Base-by-base conservation (phyloP, 495 filamentous ascomycete species). In the Aeminium ludgeri region DNA sequence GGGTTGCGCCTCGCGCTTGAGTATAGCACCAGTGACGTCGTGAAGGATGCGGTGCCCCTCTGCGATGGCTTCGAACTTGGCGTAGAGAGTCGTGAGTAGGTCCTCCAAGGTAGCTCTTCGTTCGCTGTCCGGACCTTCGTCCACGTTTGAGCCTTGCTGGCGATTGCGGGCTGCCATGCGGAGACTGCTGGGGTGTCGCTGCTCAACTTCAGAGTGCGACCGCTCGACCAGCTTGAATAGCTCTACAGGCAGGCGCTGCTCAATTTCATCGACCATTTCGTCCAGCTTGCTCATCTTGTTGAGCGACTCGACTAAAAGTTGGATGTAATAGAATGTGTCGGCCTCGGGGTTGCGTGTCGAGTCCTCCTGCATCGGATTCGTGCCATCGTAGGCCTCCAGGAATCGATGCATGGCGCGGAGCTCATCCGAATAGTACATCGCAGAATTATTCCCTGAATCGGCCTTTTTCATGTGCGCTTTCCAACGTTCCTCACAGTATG, bases 401-500 rank as follows among this genome's bases (percentile, higher is more conserved):
- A 93, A 84, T 25, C 66, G 54, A 55, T 86, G 80, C 28, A 97
- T 73, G 1, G 82, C 75, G 15, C 73, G 23, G 4, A 45, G 41
- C 8, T 45, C 42, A 30, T 48, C 39, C 1, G 8, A 6, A 16
- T 6, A 3, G 10, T 27, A 25, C 39, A 17, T 35, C 40, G 37
- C 6, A 4, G 42, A 34, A 34, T 31, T 27, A 20, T 50, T 37
- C 13, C 37, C 36, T 34, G 51, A 50, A n/a, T 48, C 34, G 30
- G 55, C 46, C 16, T 48, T 52, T 16, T 51, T 50, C 6, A 63
- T 34, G 45, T 82, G 65, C 34, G 70, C 67, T 54, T 89, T 92
- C 89, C 89, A 99, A 36, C 89, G 65, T 58, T 91, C 82, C 45
- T 91, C 82, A 58, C 86, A 95, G 52, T 96, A 96, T 0, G 85